Evolutionary conservation across 495 filamentous ascomycete species (phyloP), one percentile per base, ranked within the genome.

Genomic region (Annulohypoxylon stygium): DNA sequence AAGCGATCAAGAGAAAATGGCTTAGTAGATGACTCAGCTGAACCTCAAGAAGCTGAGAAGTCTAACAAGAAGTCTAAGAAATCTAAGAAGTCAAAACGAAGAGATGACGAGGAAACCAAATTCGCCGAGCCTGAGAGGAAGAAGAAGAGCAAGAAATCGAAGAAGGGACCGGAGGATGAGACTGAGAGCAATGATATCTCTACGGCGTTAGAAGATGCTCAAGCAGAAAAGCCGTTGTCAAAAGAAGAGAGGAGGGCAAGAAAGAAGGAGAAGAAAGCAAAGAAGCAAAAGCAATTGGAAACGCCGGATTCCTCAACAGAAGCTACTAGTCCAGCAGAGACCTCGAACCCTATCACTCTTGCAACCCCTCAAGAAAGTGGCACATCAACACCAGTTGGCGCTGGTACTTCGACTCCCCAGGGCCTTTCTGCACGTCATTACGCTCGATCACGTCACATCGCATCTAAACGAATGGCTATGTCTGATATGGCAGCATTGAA

Each of bases 241-340:
- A 80, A 77, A 61, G 82, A 83, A 66, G 79, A 82, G 20, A 78
- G 78, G 70, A 82, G 82, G 64, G 82, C 86, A 43, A 86, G 86
- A 73, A 80, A 84, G 72, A 77, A 79, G 54, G 76, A 78, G 59
- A 78, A 70, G 70, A 81, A 80, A 60, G 81, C 84, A 36, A 87
- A 87, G 48, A 86, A 84, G 53, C 69, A 81, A 36, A 69, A 72
- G 62, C 66, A 72, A 39, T 67, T 77, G 11, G 76, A 78, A 20
- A 64, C 53, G 39, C 65, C 61, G 57, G 77, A 74, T 16, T 67
- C 65, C 16, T 67, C 53, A 55, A 57, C 69, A 16, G 73, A 72
- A 57, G 41, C 23, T 30, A 26, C 48, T 36, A 23, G 16, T 14
- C 67, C 54, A 18, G 51, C 59, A 30, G 51, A 61, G 11, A 48